phyloP scores from a whole-genome alignment of 2,329 filamentous ascomycete genomes.

The Chrysoporthe cubensis region DNA sequence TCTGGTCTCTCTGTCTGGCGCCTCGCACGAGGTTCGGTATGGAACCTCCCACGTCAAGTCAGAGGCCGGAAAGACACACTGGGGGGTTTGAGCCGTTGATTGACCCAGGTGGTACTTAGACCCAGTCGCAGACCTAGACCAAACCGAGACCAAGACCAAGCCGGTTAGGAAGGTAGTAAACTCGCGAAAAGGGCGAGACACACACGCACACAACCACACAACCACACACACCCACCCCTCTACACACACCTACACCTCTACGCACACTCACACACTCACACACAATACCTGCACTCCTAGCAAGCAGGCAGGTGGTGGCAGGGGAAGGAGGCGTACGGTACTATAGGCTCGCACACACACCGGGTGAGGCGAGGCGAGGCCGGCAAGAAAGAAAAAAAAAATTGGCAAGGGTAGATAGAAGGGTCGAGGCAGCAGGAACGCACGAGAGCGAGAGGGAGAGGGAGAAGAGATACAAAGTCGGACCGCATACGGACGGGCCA shows the following conservation, averaged over 20 bases:
- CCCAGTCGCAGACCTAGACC: constrained; percentile 17
- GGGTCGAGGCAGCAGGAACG: not conserved
- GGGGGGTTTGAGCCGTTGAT: constrained; percentile 22
- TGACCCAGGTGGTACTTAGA: constrained; percentile 1
- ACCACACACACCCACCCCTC: not conserved
- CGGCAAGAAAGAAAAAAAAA: not conserved
- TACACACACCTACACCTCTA: not conserved
- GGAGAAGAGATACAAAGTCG: not conserved
- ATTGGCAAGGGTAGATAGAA: not conserved
- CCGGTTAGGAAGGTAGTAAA: constrained; percentile 30
- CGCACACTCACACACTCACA: not conserved
- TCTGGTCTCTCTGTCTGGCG: not conserved
- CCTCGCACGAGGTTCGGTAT: not conserved
- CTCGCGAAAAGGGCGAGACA: constrained; percentile 10
- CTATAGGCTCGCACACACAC: not conserved
- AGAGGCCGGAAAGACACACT: not conserved
- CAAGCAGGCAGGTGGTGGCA: not conserved
- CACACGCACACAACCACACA: constrained; percentile 2
- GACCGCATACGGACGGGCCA: too few relatives aligned
- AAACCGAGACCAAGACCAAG: constrained; percentile 24
- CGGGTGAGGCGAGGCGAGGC: constrained; percentile 5
- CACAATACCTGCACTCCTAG: not conserved
- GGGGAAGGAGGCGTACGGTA: not conserved
- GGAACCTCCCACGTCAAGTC: not conserved
- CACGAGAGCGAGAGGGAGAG: not conserved